These are phyloP conservation scores for Carex myosuroides DNA, from an alignment of 176 grass and related monocot genomes.

Conservation along the genomic window DNA sequence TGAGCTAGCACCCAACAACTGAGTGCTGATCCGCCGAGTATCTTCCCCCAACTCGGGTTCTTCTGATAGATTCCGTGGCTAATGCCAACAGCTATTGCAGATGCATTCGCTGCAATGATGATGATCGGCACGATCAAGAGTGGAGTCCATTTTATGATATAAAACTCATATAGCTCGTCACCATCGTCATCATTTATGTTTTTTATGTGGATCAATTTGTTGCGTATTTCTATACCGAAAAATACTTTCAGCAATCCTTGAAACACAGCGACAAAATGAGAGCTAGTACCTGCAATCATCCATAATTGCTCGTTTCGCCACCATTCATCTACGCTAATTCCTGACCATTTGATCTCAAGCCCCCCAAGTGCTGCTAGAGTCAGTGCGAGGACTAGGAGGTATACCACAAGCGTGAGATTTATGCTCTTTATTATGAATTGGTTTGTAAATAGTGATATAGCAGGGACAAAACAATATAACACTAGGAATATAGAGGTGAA, in stretches of 20 bases:
- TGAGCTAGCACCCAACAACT: conserved; percentile 9
- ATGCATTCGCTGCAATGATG: conserved; percentile 7
- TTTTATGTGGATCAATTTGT: not conserved
- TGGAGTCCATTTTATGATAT: conserved; percentile 19
- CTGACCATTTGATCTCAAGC: conserved; percentile 25
- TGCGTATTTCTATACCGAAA: not conserved
- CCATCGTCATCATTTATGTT: not conserved
- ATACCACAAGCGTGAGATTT: not conserved
- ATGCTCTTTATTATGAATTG: conserved; percentile 4
- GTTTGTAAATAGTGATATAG: conserved; percentile 15
- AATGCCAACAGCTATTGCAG: not conserved
- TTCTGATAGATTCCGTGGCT: conserved; percentile 4
- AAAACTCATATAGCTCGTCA: conserved; percentile 17
- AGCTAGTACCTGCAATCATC: conserved; percentile 13
- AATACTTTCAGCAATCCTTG: conserved; percentile 21
- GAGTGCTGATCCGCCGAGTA: not conserved
- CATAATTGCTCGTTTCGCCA: conserved; percentile 27
- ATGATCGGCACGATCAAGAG: conserved; percentile 13
- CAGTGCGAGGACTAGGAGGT: conserved; percentile 2
- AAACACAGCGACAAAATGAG: conserved; percentile 19
- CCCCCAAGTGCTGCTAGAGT: conserved; percentile 8
- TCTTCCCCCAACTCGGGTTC: conserved; percentile 10
- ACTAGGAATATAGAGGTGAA: conserved; percentile 29
- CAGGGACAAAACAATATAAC: conserved; percentile 19
- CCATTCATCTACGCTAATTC: conserved; percentile 13